phyloP scores from a whole-genome alignment of 2,329 filamentous ascomycete genomes.

The Huntiella moniliformis region DNA sequence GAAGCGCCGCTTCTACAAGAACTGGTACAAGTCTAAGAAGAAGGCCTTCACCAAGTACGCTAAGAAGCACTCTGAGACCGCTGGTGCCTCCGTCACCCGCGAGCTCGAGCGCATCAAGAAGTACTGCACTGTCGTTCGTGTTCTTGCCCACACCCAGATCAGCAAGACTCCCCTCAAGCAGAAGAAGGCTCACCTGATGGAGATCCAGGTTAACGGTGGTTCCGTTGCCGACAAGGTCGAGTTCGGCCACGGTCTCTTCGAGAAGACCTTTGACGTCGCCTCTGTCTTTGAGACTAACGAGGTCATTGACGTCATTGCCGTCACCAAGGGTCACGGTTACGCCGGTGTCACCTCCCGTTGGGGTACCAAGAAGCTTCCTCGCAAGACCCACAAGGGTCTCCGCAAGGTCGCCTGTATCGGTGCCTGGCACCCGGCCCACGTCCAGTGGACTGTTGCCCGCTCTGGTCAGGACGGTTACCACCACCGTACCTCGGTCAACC shows the following conservation, averaged over 20 bases:
- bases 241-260: constrained; percentile 88
- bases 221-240: constrained; percentile 91
- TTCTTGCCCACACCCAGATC: constrained; percentile 99
- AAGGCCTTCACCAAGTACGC: constrained; percentile 99
- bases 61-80: constrained; percentile 97
- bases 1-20: constrained; percentile 99
- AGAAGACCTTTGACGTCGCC: constrained; percentile 92
- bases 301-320: constrained; percentile 97
- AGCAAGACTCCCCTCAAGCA: constrained; percentile 98
- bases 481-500: constrained; percentile 99
- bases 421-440: constrained; percentile 99
- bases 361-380: constrained; percentile 99
- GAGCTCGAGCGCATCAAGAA: constrained; percentile 99
- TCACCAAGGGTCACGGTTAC: constrained; percentile 99
- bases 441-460: constrained; percentile 99
- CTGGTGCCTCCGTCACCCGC: constrained; percentile 74
- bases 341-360: constrained; percentile 91
- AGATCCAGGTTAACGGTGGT: constrained; percentile 99
- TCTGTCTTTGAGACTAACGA: constrained; percentile 98
- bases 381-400: constrained; percentile 99
- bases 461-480: constrained; percentile 99
- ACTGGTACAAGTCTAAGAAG: constrained; percentile 99
- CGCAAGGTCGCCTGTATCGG: constrained; percentile 99
- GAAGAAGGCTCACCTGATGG: constrained; percentile 99
- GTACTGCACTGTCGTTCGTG: constrained; percentile 98